Evolutionary conservation across 108 stramenopile species (phyloP).

Genomic region (Nitzschia putrida): DNA sequence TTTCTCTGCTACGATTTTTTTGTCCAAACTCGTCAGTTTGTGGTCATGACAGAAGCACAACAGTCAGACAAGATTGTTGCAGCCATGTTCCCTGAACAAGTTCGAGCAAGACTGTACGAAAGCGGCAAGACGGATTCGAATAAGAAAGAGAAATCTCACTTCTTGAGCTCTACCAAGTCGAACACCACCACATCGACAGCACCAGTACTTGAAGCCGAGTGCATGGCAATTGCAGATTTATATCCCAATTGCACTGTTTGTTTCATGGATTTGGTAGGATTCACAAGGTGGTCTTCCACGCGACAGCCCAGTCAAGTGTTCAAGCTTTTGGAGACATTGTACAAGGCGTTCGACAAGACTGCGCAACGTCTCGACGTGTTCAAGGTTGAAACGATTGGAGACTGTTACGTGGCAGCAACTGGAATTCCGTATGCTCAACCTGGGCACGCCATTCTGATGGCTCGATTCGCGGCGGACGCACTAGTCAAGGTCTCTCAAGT

Average conservation of each 20-base stretch:
- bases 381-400: slow-evolving; percentile 20
- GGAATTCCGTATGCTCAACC: slow-evolving; percentile 6
- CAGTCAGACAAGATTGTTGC: slow-evolving; percentile 2
- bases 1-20: slow-evolving; percentile 9
- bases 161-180: not conserved
- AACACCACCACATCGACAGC: not conserved
- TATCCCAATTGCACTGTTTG: slow-evolving; percentile 9
- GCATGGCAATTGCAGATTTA: slow-evolving; percentile 1
- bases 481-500: not conserved
- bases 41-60: not conserved
- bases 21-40: not conserved
- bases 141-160: not conserved
- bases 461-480: slow-evolving; percentile 15
- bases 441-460: slow-evolving; percentile 7
- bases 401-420: slow-evolving; percentile 13
- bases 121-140: not conserved
- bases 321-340: slow-evolving; percentile 9
- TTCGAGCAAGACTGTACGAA: slow-evolving; percentile 5
- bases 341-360: not conserved
- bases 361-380: not conserved
- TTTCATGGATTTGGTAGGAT: slow-evolving; percentile 12
- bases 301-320: slow-evolving; percentile 17
- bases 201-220: not conserved
- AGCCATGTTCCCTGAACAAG: not conserved
- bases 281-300: slow-evolving; percentile 12